Evolutionary conservation across 1,139 yeast genomes (phyloP).

Genomic region (Spencermartinsiella ligniputridi): DNA sequence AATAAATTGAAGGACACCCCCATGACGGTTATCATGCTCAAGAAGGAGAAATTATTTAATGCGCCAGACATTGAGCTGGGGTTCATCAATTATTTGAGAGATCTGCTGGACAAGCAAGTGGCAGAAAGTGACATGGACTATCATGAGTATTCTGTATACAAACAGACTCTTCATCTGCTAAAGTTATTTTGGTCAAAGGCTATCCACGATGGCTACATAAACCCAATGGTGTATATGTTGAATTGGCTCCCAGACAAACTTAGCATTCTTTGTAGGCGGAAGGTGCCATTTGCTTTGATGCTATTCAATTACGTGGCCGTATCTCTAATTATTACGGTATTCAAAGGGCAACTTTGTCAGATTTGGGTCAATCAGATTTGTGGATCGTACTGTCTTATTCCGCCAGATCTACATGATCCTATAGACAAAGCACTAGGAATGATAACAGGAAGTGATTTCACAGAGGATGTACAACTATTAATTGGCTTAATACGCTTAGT

Average conservation of each 20-base stretch:
- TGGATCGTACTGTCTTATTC: background rate
- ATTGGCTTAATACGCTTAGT: background rate
- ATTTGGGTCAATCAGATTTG: background rate
- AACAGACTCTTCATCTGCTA: slow-evolving; percentile 1
- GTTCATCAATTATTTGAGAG: background rate
- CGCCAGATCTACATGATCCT: background rate
- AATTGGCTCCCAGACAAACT: background rate
- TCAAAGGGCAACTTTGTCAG: background rate
- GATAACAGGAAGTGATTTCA: background rate
- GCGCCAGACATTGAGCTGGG: background rate
- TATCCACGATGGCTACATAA: background rate
- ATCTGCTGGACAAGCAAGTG: background rate
- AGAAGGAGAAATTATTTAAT: background rate
- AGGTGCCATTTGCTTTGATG: slow-evolving; percentile 1
- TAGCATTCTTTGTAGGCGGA: background rate
- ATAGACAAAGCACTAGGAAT: slow-evolving; percentile 1
- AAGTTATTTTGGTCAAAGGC: background rate
- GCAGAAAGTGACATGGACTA: background rate
- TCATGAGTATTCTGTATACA: background rate
- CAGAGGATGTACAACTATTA: background rate
- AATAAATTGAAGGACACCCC: background rate
- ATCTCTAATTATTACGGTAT: background rate
- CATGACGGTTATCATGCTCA: background rate
- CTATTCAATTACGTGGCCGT: background rate
- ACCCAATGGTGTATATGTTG: background rate